phyloP scores from a whole-genome alignment of 306 rosid species.

The Quercus alba region DNA sequence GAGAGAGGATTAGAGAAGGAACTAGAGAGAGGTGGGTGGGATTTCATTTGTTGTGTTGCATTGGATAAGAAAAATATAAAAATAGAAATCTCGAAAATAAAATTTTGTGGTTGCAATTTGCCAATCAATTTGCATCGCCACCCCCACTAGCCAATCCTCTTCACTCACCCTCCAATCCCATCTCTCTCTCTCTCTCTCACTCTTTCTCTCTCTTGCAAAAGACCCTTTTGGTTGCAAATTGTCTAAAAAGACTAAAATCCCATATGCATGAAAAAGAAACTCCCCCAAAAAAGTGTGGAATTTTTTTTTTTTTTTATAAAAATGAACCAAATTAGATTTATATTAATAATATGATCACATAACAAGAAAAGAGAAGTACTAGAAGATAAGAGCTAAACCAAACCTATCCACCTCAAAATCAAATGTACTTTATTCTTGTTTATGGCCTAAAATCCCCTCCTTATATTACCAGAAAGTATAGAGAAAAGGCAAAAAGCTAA shows the following conservation, averaged over 20 bases:
- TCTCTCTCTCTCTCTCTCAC: conserved; percentile 2
- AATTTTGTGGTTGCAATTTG: conserved; percentile 69
- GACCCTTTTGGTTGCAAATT: conserved; percentile 40
- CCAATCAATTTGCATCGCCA: conserved; percentile 56
- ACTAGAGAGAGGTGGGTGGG: conserved; percentile 49
- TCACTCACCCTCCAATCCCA: conserved; percentile 17
- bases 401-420: conserved; percentile 20
- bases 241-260: conserved; percentile 21
- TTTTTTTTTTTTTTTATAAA: too few relatives aligned
- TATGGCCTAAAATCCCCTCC: conserved; percentile 31
- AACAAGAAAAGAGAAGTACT: conserved; percentile 1
- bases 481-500: conserved; percentile 7
- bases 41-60: conserved; percentile 26
- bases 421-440: conserved; percentile 21
- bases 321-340: neutral
- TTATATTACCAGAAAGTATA: conserved; percentile 4
- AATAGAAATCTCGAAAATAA: conserved; percentile 17
- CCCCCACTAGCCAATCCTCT: conserved; percentile 46
- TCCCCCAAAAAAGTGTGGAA: conserved; percentile 20
- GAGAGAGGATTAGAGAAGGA: conserved; percentile 38
- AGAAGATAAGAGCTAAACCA: conserved; percentile 25
- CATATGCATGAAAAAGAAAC: conserved; percentile 12
- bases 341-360: neutral
- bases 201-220: neutral
- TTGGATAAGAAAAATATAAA: conserved; percentile 37